Percentiles rank a stretch among this genome's conserved stretches.
These are phyloP conservation scores for Boletellus deceptivus DNA, from an alignment of 1,284 basidiomycete species.

Conservation along the genomic window DNA sequence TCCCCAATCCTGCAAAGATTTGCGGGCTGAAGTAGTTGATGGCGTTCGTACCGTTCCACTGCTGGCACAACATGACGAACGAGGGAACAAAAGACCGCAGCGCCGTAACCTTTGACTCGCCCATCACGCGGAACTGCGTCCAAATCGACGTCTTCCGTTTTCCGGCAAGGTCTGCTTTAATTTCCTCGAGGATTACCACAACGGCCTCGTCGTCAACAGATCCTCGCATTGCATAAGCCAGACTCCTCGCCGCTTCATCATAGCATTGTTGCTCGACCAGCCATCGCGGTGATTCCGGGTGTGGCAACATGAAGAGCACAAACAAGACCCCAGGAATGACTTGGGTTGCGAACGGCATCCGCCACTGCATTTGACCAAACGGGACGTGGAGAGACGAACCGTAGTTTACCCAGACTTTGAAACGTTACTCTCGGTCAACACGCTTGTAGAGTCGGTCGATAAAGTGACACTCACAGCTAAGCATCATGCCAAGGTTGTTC, in stretches of 20 bases:
- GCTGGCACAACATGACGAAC: conserved; percentile 55
- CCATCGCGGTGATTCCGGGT: conserved; percentile 63
- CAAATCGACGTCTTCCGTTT: conserved; percentile 38
- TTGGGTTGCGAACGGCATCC: conserved; percentile 55
- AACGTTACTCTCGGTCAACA: conserved; percentile 1
- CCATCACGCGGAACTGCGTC: conserved; percentile 44
- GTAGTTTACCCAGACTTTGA: conserved; percentile 50
- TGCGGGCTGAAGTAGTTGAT: conserved; percentile 56
- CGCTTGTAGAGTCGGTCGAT: background rate
- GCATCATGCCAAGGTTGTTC: conserved; percentile 49
- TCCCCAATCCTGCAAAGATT: conserved; percentile 54
- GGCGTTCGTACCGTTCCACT: conserved; percentile 60
- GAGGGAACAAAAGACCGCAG: conserved; percentile 52
- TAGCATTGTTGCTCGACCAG: conserved; percentile 52
- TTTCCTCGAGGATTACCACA: conserved; percentile 47
- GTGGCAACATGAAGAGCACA: conserved; percentile 45
- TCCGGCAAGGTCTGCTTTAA: conserved; percentile 49
- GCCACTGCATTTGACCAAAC: conserved; percentile 46
- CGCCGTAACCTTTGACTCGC: conserved; percentile 42
- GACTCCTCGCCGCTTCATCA: conserved; percentile 48
- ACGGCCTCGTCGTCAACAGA: conserved; percentile 42
- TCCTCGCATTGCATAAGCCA: conserved; percentile 46
- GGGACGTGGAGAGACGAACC: conserved; percentile 37
- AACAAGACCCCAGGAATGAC: conserved; percentile 52
- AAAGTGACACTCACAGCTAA: conserved; percentile 42